Percentiles rank a stretch among this genome's conserved stretches.
Evolutionary conservation across 352 stramenopile species (phyloP).

Genomic region (Globisporangium rhizosaccharum): DNA sequence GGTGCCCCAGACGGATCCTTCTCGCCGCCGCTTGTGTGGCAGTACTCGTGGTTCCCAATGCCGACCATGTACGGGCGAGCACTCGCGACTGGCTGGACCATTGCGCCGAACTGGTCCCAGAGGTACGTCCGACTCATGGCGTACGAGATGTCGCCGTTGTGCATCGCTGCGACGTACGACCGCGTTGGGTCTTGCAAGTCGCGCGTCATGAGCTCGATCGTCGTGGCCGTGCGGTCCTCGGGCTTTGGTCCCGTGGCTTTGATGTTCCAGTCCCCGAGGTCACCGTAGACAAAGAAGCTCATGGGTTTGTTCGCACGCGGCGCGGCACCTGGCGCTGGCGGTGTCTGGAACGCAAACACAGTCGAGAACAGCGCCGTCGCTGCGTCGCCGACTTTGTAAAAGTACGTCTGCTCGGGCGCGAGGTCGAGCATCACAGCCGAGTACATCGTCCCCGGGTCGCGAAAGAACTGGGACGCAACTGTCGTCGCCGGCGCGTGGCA

Average conservation of each 20-base stretch:
- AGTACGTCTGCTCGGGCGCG: slow-evolving; percentile 12
- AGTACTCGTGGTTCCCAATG: slow-evolving; percentile 54
- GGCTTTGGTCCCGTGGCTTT: slow-evolving; percentile 11
- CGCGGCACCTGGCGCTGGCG: slow-evolving; percentile 9
- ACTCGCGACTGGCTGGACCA: slow-evolving; percentile 58
- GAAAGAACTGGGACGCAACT: slow-evolving; percentile 9
- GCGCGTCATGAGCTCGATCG: slow-evolving; percentile 21
- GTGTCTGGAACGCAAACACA: slow-evolving; percentile 17
- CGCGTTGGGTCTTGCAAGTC: slow-evolving; percentile 13
- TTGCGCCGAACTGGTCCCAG: slow-evolving; percentile 69
- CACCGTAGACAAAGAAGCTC: slow-evolving; percentile 63
- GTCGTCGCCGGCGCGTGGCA: slow-evolving; percentile 20
- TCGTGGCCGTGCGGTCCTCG: slow-evolving; percentile 21
- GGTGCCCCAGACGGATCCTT: slow-evolving; percentile 45
- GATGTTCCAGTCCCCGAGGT: slow-evolving; percentile 40
- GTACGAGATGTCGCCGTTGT: slow-evolving; percentile 72
- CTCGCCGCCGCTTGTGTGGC: slow-evolving; percentile 42
- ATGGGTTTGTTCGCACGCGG: slow-evolving; percentile 9
- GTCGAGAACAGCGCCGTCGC: slow-evolving; percentile 1
- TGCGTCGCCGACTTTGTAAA: slow-evolving; percentile 19
- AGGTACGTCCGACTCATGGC: slow-evolving; percentile 38
- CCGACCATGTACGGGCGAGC: slow-evolving; percentile 60
- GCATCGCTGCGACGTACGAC: slow-evolving; percentile 48
- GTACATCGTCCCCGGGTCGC: slow-evolving; percentile 21
- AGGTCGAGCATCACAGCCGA: slow-evolving; percentile 15